Evolutionary conservation across 129 eudicot genomes (phyloP).

Genomic region (Glebionis coronaria): DNA sequence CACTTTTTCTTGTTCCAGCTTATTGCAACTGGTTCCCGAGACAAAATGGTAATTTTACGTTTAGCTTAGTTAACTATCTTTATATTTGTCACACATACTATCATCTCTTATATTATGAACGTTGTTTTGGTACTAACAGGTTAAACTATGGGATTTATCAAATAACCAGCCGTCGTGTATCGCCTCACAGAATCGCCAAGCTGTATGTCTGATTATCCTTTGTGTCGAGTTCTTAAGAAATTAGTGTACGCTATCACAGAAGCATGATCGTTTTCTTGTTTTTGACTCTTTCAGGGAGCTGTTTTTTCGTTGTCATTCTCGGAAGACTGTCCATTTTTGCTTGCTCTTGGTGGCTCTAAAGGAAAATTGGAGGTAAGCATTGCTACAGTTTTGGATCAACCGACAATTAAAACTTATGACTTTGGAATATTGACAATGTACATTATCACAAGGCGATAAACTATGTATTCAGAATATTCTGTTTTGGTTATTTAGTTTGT

Average conservation of each 20-base stretch:
- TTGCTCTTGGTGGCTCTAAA: too few relatives aligned
- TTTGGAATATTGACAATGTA: not conserved
- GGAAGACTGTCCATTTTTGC: conserved; percentile 60
- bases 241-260: not conserved
- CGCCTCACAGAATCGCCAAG: too few relatives aligned
- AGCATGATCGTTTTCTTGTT: conserved; percentile 12
- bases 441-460: not conserved
- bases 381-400: not conserved
- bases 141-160: too few relatives aligned
- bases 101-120: too few relatives aligned
- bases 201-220: too few relatives aligned
- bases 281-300: conserved; percentile 62
- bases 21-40: conserved; percentile 91
- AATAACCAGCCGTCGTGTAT: too few relatives aligned
- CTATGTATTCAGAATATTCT: not conserved
- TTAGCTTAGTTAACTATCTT: not conserved
- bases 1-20: conserved; percentile 44
- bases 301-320: conserved; percentile 78
- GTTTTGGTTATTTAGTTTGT: not conserved
- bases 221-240: not conserved
- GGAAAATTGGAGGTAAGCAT: conserved; percentile 54
- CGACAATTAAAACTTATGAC: not conserved
- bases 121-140: too few relatives aligned
- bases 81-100: conserved; percentile 4
- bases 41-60: conserved; percentile 65